Evolutionary conservation across 352 stramenopile genomes (phyloP).

Genomic region (Albugo candida): DNA sequence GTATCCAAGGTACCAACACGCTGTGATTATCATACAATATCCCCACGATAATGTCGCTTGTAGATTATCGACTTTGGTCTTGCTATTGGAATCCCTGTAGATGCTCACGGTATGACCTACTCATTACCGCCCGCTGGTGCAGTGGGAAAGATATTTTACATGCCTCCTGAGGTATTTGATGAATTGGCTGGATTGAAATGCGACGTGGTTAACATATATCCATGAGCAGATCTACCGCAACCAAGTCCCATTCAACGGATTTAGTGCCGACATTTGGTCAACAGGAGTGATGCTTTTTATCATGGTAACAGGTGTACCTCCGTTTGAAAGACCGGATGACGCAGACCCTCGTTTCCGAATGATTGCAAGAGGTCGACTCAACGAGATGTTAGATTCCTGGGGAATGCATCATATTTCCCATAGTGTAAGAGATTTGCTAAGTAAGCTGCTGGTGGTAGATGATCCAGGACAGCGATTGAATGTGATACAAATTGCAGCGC

Average conservation of each 20-base stretch:
- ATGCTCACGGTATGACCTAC: constrained; percentile 73
- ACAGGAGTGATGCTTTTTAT: constrained; percentile 90
- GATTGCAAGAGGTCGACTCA: constrained; percentile 55
- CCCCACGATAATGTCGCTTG: background rate
- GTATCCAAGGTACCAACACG: constrained; percentile 39
- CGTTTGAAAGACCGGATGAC: constrained; percentile 75
- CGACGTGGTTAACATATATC: background rate
- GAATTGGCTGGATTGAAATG: background rate
- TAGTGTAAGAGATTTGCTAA: constrained; percentile 52
- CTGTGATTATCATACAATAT: background rate
- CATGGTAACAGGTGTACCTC: constrained; percentile 84
- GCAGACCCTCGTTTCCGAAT: constrained; percentile 70
- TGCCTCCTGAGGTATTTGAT: constrained; percentile 50
- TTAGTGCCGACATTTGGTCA: constrained; percentile 87
- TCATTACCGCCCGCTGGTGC: constrained; percentile 52
- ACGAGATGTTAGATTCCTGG: constrained; percentile 76
- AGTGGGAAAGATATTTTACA: constrained; percentile 82
- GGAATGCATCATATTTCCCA: constrained; percentile 61
- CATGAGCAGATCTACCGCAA: constrained; percentile 62
- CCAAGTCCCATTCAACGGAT: constrained; percentile 81
- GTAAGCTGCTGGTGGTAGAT: constrained; percentile 68
- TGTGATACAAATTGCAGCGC: constrained; percentile 65
- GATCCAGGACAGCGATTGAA: constrained; percentile 49
- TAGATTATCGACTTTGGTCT: constrained; percentile 79
- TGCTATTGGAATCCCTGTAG: constrained; percentile 66